phyloP scores from a whole-genome alignment of 2,329 filamentous ascomycete genomes.

The Fusarium buxicola region DNA sequence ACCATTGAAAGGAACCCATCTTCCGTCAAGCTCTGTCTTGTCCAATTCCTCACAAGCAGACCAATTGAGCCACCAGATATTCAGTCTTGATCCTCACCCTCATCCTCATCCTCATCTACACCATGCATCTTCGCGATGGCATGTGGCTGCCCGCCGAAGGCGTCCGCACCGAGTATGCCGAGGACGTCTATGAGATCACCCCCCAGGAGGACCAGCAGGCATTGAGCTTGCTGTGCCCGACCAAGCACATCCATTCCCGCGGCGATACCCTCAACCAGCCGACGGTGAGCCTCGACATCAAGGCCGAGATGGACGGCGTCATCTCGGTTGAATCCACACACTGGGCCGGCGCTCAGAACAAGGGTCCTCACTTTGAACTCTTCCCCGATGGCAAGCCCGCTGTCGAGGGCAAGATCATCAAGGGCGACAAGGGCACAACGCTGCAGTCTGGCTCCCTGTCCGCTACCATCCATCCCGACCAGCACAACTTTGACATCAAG shows the following conservation, averaged over 20 bases:
- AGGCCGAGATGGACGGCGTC: constrained; percentile 54
- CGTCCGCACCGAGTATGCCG: constrained; percentile 72
- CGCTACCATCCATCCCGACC: constrained; percentile 51
- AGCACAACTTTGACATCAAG: constrained; percentile 54
- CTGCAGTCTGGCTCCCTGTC: constrained; percentile 52
- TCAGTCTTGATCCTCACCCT: background rate
- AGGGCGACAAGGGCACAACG: constrained; percentile 51
- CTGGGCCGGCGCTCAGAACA: constrained; percentile 52
- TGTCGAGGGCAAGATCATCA: constrained; percentile 45
- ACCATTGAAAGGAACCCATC: constrained; percentile 17
- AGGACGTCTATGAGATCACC: constrained; percentile 67
- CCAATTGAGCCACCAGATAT: constrained; percentile 13
- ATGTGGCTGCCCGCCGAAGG: constrained; percentile 74
- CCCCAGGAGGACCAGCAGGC: constrained; percentile 58
- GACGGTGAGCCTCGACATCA: constrained; percentile 59
- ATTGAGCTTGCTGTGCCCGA: constrained; percentile 67
- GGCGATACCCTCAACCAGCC: constrained; percentile 67
- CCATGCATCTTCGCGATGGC: constrained; percentile 52
- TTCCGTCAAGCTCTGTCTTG: constrained; percentile 10
- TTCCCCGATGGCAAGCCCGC: constrained; percentile 52
- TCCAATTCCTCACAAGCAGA: constrained; percentile 7
- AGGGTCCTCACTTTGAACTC: constrained; percentile 55
- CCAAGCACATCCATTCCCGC: constrained; percentile 62
- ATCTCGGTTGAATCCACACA: constrained; percentile 56
- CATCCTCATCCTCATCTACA: background rate